Conservation (phyloP, 768 basidiomycete genomes). For the Phanerochaete carnosa region DNA sequence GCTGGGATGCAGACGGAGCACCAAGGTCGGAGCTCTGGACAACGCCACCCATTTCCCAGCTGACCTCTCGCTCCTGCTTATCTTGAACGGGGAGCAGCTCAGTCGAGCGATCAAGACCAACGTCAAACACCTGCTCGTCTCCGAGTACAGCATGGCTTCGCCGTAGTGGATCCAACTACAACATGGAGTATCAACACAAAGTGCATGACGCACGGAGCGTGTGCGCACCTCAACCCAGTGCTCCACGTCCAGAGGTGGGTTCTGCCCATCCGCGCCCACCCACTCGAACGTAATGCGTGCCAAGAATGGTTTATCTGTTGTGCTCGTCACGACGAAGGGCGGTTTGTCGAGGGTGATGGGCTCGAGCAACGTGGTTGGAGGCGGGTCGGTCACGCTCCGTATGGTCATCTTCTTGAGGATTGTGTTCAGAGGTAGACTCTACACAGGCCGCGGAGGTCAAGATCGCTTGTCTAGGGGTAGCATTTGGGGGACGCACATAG, state of each 20-base stretch:
- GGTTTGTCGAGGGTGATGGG: constrained; percentile 32
- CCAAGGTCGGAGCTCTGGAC: neutral
- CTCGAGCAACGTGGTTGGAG: constrained; percentile 30
- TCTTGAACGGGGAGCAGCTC: constrained; percentile 31
- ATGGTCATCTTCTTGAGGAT: constrained; percentile 33
- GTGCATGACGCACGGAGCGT: neutral
- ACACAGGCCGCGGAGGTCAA: neutral
- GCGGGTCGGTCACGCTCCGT: constrained; percentile 35
- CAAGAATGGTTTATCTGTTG: constrained; percentile 43
- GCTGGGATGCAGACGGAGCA: too few species aligned
- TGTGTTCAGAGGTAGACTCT: constrained; percentile 34
- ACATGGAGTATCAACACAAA: neutral
- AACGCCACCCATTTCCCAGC: constrained; percentile 12
- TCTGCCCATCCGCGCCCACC: constrained; percentile 34
- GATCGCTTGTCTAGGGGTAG: neutral
- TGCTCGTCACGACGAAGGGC: constrained; percentile 39
- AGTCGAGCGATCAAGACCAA: constrained; percentile 43
- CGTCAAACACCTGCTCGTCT: constrained; percentile 48
- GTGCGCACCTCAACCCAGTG: constrained; percentile 50
- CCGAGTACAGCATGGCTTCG: constrained; percentile 34
- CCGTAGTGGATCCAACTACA: constrained; percentile 43
- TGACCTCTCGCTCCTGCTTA: constrained; percentile 6
- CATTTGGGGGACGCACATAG: constrained; percentile 34
- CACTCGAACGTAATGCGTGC: constrained; percentile 39
- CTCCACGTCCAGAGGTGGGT: constrained; percentile 40